Percentiles rank a stretch among this genome's conserved stretches.
Conservation (phyloP, 2,329 filamentous ascomycete genomes). For the Colletotrichum brevisporum region DNA sequence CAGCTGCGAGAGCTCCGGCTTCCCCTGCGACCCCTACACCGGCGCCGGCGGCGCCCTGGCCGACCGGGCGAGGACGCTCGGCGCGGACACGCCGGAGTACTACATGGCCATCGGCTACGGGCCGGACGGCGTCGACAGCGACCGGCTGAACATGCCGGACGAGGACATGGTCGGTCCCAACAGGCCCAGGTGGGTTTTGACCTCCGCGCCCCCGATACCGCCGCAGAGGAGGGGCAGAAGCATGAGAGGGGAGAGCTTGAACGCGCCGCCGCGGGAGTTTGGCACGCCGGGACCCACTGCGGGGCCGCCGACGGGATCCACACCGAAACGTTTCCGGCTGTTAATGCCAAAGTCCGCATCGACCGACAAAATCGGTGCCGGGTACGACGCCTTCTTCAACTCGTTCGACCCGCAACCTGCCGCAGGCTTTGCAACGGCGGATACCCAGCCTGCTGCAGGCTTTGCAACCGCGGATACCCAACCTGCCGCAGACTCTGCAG, state of each 20-base stretch:
- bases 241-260: too few species aligned
- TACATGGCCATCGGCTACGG: constrained; percentile 52
- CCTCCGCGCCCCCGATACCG: constrained; percentile 13
- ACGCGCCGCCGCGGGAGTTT: not conserved
- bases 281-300: not conserved
- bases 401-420: not conserved
- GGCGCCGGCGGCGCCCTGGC: not conserved
- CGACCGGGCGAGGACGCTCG: constrained; percentile 27
- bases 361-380: not conserved
- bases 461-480: not conserved
- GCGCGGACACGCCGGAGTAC: constrained; percentile 49
- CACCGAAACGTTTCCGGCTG: too few species aligned
- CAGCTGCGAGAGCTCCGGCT: constrained; percentile 45
- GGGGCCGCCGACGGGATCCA: too few species aligned
- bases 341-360: too few species aligned
- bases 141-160: constrained; percentile 7
- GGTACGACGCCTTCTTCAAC: constrained; percentile 1
- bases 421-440: not conserved
- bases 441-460: not conserved
- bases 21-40: constrained; percentile 39
- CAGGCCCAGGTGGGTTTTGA: constrained; percentile 36
- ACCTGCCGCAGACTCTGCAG: not conserved
- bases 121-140: constrained; percentile 46
- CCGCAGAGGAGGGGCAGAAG: constrained; percentile 6
- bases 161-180: constrained; percentile 33